These are phyloP conservation scores for Bipolaris victoriae DNA, from an alignment of 2,329 filamentous ascomycete genomes.

Conservation along the genomic window DNA sequence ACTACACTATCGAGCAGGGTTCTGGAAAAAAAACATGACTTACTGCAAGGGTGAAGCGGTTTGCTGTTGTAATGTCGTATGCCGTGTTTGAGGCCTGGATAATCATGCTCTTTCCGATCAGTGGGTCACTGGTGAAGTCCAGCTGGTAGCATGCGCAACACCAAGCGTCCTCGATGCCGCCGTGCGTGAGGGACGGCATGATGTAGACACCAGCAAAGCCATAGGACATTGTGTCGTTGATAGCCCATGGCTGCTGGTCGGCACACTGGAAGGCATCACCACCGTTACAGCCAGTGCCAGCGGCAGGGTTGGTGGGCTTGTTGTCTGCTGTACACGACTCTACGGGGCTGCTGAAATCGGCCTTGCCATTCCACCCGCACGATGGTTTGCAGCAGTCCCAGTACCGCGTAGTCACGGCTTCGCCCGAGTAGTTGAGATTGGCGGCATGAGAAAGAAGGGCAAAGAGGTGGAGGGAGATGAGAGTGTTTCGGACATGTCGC, in stretches of 20 bases:
- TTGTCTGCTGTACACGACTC: constrained; percentile 62
- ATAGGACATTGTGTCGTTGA: constrained; percentile 65
- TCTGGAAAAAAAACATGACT: constrained; percentile 10
- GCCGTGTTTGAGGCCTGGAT: constrained; percentile 69
- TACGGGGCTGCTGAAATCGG: constrained; percentile 58
- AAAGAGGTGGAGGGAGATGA: constrained; percentile 34
- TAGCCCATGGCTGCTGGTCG: constrained; percentile 66
- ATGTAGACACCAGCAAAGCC: constrained; percentile 69
- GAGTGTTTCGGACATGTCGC: constrained; percentile 37
- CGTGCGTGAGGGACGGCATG: constrained; percentile 40
- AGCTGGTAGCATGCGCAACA: constrained; percentile 71
- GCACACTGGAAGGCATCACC: constrained; percentile 64
- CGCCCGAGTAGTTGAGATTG: constrained; percentile 37
- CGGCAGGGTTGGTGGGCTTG: constrained; percentile 58
- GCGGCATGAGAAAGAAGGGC: constrained; percentile 25
- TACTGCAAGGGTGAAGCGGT: constrained; percentile 48
- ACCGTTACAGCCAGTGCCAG: constrained; percentile 60
- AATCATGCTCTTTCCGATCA: constrained; percentile 67
- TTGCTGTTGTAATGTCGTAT: constrained; percentile 43
- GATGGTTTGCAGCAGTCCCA: constrained; percentile 74
- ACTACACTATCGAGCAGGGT: not conserved
- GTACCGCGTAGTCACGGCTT: constrained; percentile 45
- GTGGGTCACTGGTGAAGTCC: constrained; percentile 63
- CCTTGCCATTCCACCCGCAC: constrained; percentile 66
- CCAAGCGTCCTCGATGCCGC: constrained; percentile 63